Base-by-base conservation (phyloP, 768 basidiomycete genomes). In the Pisolithus marmoratus region DNA sequence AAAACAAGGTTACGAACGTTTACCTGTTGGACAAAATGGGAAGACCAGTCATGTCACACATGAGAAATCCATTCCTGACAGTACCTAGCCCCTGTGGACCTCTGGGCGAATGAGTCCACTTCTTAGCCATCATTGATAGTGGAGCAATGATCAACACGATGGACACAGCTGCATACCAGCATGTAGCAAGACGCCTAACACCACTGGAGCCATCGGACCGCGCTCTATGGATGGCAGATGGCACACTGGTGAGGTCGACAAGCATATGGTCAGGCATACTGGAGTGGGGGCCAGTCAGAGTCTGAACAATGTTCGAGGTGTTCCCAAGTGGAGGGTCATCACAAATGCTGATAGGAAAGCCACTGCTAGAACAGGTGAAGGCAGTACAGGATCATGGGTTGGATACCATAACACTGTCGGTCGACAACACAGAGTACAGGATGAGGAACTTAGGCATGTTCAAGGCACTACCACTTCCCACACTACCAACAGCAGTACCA, bases 251-350 rank as follows among this genome's bases (percentile, higher is more conserved):
- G 15, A 29, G 4, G 19, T 53, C 26, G 51, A 5, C 26, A 22
- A 51, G 54, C 9, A 7, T 8, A 29, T 29, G 27, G 27, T 29
- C 27, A 29, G 27, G 27, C 3, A 48, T n/a, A 0, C 49, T 70
- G 1, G 22, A 37, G 3, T 41, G 67, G n/a, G 57, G 49, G 3
- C 51, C 49, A 0, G 52, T 60, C 2, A 12, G 37, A 8, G 14
- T 8, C 1, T 4, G 24, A 3, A 49, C 38, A 14, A 19, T 41
- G 4, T 61, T 68, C 22, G 61, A 68, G 46, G 56, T 67, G 0
- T 64, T 67, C 41, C 49, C 58, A 5, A 63, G 61, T 36, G 52
- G 55, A 23, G 60, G 54, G 2, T 49, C 36, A 9, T 60, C 57
- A 60, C n/a, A 38, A 9, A 43, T 58, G 45, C 49, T 59, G 20